phyloP scores from a whole-genome alignment of 306 rosid species.

The Mimosa pudica region DNA sequence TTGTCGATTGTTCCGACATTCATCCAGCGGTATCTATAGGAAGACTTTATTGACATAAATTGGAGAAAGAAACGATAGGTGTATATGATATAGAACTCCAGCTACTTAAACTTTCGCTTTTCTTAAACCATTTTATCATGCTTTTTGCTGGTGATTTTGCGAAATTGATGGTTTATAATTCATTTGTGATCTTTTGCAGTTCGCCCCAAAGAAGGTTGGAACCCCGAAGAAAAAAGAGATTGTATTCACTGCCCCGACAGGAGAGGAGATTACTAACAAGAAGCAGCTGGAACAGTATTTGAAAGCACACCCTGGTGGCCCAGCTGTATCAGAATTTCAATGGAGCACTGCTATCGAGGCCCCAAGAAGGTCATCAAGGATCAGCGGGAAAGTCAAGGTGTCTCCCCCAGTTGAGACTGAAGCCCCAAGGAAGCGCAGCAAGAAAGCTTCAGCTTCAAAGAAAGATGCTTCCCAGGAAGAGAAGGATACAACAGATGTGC shows the following conservation, averaged over 20 bases:
- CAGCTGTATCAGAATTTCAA: constrained; percentile 79
- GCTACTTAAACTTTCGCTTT: background rate
- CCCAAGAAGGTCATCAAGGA: constrained; percentile 92
- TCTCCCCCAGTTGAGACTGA: constrained; percentile 54
- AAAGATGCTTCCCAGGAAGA: constrained; percentile 56
- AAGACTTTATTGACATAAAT: constrained; percentile 3
- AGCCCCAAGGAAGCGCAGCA: constrained; percentile 76
- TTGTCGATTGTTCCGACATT: constrained; percentile 12
- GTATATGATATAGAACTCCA: background rate
- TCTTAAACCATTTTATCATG: background rate
- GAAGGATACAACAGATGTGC: constrained; percentile 51
- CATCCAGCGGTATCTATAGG: background rate
- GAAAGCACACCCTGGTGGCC: constrained; percentile 89
- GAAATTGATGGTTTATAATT: constrained; percentile 26
- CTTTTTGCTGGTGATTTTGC: constrained; percentile 3
- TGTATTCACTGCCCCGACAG: constrained; percentile 83
- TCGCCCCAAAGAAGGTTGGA: constrained; percentile 77
- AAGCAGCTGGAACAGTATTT: constrained; percentile 86
- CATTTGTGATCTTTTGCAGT: constrained; percentile 54
- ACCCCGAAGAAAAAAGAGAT: constrained; percentile 90
- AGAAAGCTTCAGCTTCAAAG: constrained; percentile 55
- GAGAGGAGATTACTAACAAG: constrained; percentile 78
- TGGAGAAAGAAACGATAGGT: background rate
- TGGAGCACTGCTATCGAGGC: constrained; percentile 99
- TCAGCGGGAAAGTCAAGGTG: constrained; percentile 77